These are phyloP conservation scores for Colletotrichum gigasporum DNA, from an alignment of 2,329 filamentous ascomycete genomes.

Conservation along the genomic window DNA sequence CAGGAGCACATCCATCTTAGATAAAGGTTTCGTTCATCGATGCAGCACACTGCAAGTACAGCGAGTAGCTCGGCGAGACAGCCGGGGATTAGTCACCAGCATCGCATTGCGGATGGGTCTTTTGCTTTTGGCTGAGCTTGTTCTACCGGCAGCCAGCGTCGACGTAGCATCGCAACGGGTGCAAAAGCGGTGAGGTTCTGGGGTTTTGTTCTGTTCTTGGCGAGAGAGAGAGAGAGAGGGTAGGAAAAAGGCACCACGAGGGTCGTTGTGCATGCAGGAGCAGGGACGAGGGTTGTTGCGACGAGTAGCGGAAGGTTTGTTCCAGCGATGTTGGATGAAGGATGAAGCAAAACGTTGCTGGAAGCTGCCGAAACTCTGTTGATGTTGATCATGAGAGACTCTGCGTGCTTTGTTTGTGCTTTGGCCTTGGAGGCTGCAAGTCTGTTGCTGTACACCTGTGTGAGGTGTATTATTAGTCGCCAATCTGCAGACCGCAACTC, in stretches of 20 bases:
- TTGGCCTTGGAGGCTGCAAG: too few relatives aligned
- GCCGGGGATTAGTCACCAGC: neutral
- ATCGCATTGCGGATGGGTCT: neutral
- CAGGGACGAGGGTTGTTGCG: slow-evolving; percentile 14
- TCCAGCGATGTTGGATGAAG: slow-evolving; percentile 6
- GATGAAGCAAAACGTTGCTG: slow-evolving; percentile 8
- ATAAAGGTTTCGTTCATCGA: neutral
- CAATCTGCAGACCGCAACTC: neutral
- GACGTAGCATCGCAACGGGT: slow-evolving; percentile 2
- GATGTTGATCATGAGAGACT: slow-evolving; percentile 4
- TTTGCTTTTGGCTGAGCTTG: slow-evolving; percentile 10
- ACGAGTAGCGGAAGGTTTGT: slow-evolving; percentile 21
- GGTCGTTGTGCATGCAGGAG: neutral
- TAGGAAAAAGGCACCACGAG: neutral
- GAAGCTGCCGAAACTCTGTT: slow-evolving; percentile 26
- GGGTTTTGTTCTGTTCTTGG: neutral
- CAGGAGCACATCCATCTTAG: neutral
- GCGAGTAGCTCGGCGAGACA: slow-evolving; percentile 7
- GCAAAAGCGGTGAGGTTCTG: neutral
- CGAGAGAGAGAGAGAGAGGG: neutral
- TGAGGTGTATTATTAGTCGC: too few relatives aligned
- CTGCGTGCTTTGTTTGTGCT: neutral
- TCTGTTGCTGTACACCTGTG: too few relatives aligned
- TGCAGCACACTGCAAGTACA: too few relatives aligned
- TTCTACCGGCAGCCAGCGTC: neutral